These are phyloP conservation scores for Globisporangium iwayamae DNA, from an alignment of 352 stramenopile species.

Conservation along the genomic window DNA sequence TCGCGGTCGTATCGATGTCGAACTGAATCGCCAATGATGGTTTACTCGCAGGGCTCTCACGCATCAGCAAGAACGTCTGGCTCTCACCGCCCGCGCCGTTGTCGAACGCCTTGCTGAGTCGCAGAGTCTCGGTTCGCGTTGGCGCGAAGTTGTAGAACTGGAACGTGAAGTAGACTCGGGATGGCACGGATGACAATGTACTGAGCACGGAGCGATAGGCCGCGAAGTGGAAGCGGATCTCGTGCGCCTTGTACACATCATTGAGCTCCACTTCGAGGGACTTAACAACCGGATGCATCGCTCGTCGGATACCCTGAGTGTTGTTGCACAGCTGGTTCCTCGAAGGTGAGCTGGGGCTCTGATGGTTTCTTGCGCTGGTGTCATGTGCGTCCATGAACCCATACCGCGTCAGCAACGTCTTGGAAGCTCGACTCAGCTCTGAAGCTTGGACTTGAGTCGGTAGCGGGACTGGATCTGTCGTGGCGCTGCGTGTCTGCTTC, in stretches of 20 bases:
- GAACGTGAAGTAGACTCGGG: conserved; percentile 88
- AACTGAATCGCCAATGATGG: conserved; percentile 73
- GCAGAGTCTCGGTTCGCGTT: conserved; percentile 82
- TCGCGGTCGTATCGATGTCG: conserved; percentile 64
- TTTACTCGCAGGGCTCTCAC: conserved; percentile 55
- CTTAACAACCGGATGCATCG: conserved; percentile 23
- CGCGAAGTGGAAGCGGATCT: conserved; percentile 90
- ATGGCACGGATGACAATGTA: conserved; percentile 15
- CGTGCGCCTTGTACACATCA: conserved; percentile 75
- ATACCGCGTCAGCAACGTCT: conserved; percentile 78
- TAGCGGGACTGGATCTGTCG: conserved; percentile 8
- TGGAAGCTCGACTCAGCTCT: conserved; percentile 79
- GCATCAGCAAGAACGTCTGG: conserved; percentile 62
- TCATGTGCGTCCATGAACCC: conserved; percentile 76
- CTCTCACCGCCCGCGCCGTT: conserved; percentile 24
- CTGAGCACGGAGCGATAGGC: conserved; percentile 49
- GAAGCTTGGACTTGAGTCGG: conserved; percentile 25
- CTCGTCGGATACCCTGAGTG: conserved; percentile 7
- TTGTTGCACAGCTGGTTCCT: conserved; percentile 20
- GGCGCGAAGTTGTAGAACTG: conserved; percentile 91
- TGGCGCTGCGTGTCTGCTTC: conserved; percentile 14
- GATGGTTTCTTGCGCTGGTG: conserved; percentile 9
- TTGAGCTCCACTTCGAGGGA: conserved; percentile 66
- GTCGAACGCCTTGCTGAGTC: conserved; percentile 55
- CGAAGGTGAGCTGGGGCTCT: conserved; percentile 17